These are phyloP conservation scores for Camptophora hylomeconis DNA, from an alignment of 2,329 filamentous ascomycete genomes.

Conservation along the genomic window DNA sequence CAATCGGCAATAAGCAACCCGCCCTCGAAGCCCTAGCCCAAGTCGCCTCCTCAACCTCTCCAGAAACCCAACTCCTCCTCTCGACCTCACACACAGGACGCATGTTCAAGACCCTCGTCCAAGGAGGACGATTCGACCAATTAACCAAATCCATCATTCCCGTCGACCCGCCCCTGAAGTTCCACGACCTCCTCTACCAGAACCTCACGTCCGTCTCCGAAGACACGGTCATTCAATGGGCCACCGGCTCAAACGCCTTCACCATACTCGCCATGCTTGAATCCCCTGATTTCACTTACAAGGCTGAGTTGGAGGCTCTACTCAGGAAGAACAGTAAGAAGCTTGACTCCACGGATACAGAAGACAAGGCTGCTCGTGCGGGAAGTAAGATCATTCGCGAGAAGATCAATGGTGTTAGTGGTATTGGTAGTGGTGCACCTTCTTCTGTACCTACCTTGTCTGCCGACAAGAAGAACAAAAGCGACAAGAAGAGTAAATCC, in stretches of 20 bases:
- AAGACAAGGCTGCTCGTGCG: slow-evolving; percentile 41
- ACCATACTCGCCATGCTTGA: slow-evolving; percentile 74
- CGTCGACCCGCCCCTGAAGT: slow-evolving; percentile 64
- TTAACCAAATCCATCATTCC: slow-evolving; percentile 52
- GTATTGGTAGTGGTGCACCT: too few species aligned
- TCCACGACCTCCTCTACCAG: slow-evolving; percentile 69
- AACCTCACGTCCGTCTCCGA: slow-evolving; percentile 38
- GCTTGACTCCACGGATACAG: slow-evolving; percentile 47
- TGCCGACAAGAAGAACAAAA: too few species aligned
- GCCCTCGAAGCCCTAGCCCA: slow-evolving; percentile 55
- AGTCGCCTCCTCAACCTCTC: slow-evolving; percentile 26
- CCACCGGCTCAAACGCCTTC: slow-evolving; percentile 73
- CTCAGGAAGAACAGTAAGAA: slow-evolving; percentile 61
- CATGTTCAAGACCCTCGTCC: slow-evolving; percentile 82
- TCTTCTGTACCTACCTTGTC: too few species aligned
- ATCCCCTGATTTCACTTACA: slow-evolving; percentile 54
- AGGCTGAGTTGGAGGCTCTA: slow-evolving; percentile 52
- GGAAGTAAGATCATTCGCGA: slow-evolving; percentile 33
- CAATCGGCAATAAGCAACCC: slow-evolving; percentile 59
- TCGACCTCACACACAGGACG: slow-evolving; percentile 56
- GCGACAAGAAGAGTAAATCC: too few species aligned
- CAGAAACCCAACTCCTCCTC: slow-evolving; percentile 40
- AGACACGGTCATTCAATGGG: slow-evolving; percentile 62
- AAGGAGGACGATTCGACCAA: slow-evolving; percentile 76
- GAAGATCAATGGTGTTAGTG: slow-evolving; percentile 18